Percentiles rank a stretch among this genome's conserved stretches.
Conservation (phyloP, 495 filamentous ascomycete genomes). For the Annulohypoxylon bovei region DNA sequence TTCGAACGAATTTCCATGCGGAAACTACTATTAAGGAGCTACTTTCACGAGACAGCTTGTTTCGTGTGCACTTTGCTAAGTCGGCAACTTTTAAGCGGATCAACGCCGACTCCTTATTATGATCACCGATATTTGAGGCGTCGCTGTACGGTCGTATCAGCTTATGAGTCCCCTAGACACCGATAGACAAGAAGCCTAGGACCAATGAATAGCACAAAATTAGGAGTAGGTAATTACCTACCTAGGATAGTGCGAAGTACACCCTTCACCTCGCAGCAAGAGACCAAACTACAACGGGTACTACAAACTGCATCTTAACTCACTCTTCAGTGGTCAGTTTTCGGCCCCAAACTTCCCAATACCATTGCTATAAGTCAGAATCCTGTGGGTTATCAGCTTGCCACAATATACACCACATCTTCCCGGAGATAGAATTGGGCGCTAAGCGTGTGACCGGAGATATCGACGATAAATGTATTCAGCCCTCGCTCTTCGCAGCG, state of each 20-base stretch:
- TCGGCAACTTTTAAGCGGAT: no score
- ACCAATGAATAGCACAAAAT: not conserved
- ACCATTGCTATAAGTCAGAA: not conserved
- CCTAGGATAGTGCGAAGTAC: no score
- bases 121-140: not conserved
- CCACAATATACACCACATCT: not conserved
- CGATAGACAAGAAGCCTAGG: not conserved
- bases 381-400: not conserved
- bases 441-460: not conserved
- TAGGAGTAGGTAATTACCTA: not conserved
- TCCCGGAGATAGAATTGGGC: not conserved
- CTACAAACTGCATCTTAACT: not conserved
- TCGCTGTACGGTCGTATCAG: not conserved
- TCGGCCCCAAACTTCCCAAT: not conserved
- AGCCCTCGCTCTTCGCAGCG: not conserved
- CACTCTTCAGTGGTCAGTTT: not conserved
- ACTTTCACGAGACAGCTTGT: not conserved
- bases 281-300: not conserved
- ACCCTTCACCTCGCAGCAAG: not conserved
- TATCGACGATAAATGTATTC: not conserved
- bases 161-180: not conserved
- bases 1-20: not conserved
- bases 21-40: not conserved
- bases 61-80: not conserved
- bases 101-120: not conserved